phyloP scores from a whole-genome alignment of 345 rosid species.

The Aquilaria malaccensis region DNA sequence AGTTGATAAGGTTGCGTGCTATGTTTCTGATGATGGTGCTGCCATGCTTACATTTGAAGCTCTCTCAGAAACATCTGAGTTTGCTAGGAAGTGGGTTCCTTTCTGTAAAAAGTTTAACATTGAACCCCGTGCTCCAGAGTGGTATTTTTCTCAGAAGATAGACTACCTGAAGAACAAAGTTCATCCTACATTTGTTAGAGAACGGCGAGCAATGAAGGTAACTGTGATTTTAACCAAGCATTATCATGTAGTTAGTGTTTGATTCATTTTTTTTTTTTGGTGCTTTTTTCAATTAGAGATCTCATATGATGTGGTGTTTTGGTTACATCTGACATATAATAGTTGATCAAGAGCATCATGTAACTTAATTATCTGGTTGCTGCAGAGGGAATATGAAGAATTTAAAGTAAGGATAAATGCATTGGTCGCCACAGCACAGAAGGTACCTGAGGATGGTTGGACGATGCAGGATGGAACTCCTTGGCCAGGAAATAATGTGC shows the following conservation, averaged over 20 bases:
- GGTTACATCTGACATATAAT: too few species aligned
- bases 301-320: too few species aligned
- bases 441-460: slow-evolving; percentile 99
- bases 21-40: slow-evolving; percentile 99
- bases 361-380: slow-evolving; percentile 13
- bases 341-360: neutral
- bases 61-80: slow-evolving; percentile 95
- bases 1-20: slow-evolving; percentile 85
- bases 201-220: slow-evolving; percentile 97
- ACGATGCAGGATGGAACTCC: slow-evolving; percentile 99
- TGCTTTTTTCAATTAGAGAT: too few species aligned
- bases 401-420: slow-evolving; percentile 88
- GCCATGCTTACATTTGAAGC: slow-evolving; percentile 99
- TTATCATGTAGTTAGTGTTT: too few species aligned
- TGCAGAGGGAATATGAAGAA: slow-evolving; percentile 98
- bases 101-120: slow-evolving; percentile 86
- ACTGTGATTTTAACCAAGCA: neutral
- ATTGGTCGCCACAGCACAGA: slow-evolving; percentile 91
- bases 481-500: slow-evolving; percentile 94
- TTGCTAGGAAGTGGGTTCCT: slow-evolving; percentile 98
- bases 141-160: slow-evolving; percentile 93
- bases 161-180: slow-evolving; percentile 94
- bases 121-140: slow-evolving; percentile 98
- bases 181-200: slow-evolving; percentile 92
- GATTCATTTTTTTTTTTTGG: too few species aligned